Conservation (phyloP, 2,329 filamentous ascomycete species). For the Aspergillus awamori region DNA sequence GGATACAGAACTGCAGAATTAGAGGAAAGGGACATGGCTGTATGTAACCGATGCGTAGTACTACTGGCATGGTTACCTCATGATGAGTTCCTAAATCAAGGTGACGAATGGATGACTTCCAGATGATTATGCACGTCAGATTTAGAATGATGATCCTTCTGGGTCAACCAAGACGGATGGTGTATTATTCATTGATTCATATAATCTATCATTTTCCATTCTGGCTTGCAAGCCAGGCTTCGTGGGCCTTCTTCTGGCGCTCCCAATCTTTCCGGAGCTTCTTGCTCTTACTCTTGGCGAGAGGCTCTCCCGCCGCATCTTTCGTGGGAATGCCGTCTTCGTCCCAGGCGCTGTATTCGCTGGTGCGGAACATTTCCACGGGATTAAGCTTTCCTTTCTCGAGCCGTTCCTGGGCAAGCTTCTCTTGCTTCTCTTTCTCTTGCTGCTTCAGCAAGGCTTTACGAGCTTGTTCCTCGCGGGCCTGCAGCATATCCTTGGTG, state of each 20-base stretch:
- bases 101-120: neutral
- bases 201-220: slow-evolving; percentile 13
- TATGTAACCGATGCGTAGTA: neutral
- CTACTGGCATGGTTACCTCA: neutral
- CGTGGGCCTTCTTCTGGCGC: slow-evolving; percentile 72
- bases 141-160: neutral
- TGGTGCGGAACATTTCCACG: slow-evolving; percentile 56
- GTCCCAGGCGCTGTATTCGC: slow-evolving; percentile 77
- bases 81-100: neutral
- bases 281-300: slow-evolving; percentile 78
- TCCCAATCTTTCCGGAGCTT: slow-evolving; percentile 89
- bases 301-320: slow-evolving; percentile 74
- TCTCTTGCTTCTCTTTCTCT: slow-evolving; percentile 53
- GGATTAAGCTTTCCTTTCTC: slow-evolving; percentile 48
- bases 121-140: neutral
- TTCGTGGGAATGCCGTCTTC: slow-evolving; percentile 77
- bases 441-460: slow-evolving; percentile 50
- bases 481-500: slow-evolving; percentile 59
- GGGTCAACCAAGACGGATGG: slow-evolving; percentile 7
- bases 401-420: slow-evolving; percentile 52
- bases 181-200: neutral
- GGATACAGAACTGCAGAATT: neutral
- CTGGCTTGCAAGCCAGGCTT: slow-evolving; percentile 21
- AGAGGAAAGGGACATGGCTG: neutral
- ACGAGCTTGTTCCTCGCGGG: slow-evolving; percentile 58